Evolutionary conservation across 345 rosid species (phyloP).

Genomic region (Boechera retrofracta): DNA sequence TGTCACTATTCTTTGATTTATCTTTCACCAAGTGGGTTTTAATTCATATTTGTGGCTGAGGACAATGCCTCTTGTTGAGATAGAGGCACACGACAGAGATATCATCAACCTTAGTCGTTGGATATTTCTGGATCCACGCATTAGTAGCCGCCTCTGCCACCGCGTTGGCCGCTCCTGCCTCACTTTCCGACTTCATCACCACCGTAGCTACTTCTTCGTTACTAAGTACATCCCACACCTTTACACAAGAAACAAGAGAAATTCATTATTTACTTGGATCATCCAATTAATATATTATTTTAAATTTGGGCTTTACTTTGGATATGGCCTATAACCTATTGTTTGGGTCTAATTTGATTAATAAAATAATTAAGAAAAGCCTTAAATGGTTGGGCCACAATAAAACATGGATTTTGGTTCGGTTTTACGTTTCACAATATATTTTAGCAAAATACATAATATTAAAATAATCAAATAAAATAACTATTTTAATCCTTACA

Average conservation of each 20-base stretch:
- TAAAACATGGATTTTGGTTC: background rate
- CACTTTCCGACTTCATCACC: conserved; percentile 52
- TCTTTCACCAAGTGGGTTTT: conserved; percentile 8
- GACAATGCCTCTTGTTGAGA: conserved; percentile 40
- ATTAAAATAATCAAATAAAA: too few relatives aligned
- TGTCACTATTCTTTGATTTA: background rate
- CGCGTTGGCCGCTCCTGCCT: conserved; percentile 58
- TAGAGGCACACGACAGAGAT: conserved; percentile 69
- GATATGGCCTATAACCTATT: background rate
- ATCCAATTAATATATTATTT: background rate
- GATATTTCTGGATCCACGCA: conserved; percentile 70
- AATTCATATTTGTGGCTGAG: conserved; percentile 24
- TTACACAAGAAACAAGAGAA: background rate
- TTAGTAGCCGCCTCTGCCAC: conserved; percentile 68
- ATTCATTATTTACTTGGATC: background rate
- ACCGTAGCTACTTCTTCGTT: conserved; percentile 64
- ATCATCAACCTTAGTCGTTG: conserved; percentile 67
- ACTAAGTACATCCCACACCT: conserved; percentile 88
- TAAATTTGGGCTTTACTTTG: conserved; percentile 6
- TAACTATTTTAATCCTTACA: too few relatives aligned
- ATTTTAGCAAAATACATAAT: too few relatives aligned
- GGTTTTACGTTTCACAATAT: background rate
- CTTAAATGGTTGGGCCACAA: conserved; percentile 2
- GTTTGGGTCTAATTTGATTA: background rate
- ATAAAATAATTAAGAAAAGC: background rate